These are phyloP conservation scores for Colletotrichum phormii DNA, from an alignment of 2,329 filamentous ascomycete genomes.

Conservation along the genomic window DNA sequence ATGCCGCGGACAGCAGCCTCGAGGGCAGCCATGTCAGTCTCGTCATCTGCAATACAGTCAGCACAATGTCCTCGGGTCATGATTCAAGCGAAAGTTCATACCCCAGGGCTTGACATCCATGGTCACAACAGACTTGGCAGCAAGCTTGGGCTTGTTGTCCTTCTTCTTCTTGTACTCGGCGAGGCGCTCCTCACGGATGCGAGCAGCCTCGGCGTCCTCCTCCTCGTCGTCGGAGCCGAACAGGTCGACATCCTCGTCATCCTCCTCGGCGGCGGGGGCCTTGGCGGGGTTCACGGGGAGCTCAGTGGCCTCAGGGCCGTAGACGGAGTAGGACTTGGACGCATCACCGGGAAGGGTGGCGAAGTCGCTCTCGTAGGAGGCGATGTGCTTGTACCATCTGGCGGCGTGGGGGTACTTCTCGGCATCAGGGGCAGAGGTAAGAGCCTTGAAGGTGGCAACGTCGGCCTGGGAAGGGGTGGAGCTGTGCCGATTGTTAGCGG, in stretches of 20 bases:
- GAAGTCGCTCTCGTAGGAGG: slow-evolving; percentile 93
- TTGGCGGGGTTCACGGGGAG: slow-evolving; percentile 88
- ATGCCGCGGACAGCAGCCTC: slow-evolving; percentile 85
- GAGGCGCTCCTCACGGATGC: slow-evolving; percentile 87
- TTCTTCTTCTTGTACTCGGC: slow-evolving; percentile 98
- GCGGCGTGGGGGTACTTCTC: slow-evolving; percentile 93
- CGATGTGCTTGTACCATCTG: slow-evolving; percentile 99
- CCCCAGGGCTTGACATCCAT: slow-evolving; percentile 99
- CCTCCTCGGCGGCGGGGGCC: slow-evolving; percentile 76
- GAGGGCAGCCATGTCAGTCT: slow-evolving; percentile 89
- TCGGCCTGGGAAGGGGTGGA: slow-evolving; percentile 89
- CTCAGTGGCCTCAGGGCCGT: slow-evolving; percentile 86
- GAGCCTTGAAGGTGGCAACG: slow-evolving; percentile 92
- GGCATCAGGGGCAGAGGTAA: slow-evolving; percentile 79
- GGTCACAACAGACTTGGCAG: slow-evolving; percentile 96
- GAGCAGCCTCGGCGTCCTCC: slow-evolving; percentile 88
- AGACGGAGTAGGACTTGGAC: slow-evolving; percentile 87
- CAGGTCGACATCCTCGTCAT: slow-evolving; percentile 90
- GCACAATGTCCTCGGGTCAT: slow-evolving; percentile 27
- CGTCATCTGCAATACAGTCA: slow-evolving; percentile 73
- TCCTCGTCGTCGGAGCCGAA: slow-evolving; percentile 96
- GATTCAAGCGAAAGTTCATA: slow-evolving; percentile 62
- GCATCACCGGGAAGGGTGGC: slow-evolving; percentile 90
- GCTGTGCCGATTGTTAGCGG: slow-evolving; percentile 47
- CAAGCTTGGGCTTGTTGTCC: slow-evolving; percentile 89